Base-by-base conservation (phyloP, 2,329 filamentous ascomycete genomes). In the Cladosporium velox region DNA sequence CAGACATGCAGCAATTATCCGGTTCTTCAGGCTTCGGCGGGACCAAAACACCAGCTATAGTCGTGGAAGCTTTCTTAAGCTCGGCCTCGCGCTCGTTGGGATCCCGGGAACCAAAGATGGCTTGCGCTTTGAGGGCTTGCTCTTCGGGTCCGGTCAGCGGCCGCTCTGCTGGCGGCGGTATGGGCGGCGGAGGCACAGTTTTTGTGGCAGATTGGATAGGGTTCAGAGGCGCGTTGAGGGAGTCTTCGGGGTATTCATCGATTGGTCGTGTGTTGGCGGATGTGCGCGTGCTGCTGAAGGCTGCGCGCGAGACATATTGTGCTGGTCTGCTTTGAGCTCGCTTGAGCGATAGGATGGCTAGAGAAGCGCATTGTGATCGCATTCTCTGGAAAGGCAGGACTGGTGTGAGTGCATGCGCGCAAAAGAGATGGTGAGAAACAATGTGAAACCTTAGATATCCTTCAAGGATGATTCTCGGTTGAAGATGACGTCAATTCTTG, bases 1-100 rank as follows among this genome's bases (percentile, higher is more conserved):
- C 95, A 75, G 91, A 95, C 95, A 99, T 99, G 80, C 95, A 99
- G 84, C 95, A 99, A 76, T 99, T 97, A 74, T 98, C 95, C 3
- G 95, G 95, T 79, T 99, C 94, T 58, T 88, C 85, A 1, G 95
- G 95, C 58, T 87, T 86, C 0, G 93, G 93, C 1, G 95, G 95
- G 4, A 98, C 90, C 21, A 87, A 79, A 0, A 98, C 86, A 3
- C 93, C 94, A 1, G 91, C 93, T 65, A 97, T 83, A 26, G 28
- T 84, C 81, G 14, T 87, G 81, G 41, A 88, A 84, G 49, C 54
- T 86, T 83, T 67, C 87, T 86, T 69, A 84, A 85, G 49, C 90
- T 84, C 63, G 5, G 30, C 63, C 68, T 85, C 85, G 49, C 90
- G 84, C 44, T 54, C 62, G n/a, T 24, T 41, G 1, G 93, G 91